Base-by-base conservation (phyloP, 202 grass and related monocot species). In the Panicum hallii region DNA sequence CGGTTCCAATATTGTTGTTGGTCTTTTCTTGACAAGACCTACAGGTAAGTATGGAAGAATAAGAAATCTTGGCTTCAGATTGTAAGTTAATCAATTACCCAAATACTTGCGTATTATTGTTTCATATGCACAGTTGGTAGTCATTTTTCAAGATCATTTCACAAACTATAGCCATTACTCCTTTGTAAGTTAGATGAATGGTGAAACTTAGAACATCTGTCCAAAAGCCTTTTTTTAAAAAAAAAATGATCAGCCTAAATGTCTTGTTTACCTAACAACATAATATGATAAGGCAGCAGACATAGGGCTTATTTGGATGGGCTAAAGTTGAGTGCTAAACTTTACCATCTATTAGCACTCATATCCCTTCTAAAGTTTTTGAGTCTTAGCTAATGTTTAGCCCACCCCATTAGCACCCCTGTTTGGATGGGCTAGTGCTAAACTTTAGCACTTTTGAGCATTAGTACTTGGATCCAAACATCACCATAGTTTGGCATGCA, bases 21-120 rank as follows among this genome's bases (percentile, higher is more conserved):
- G 88, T 97, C 95, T 75, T 94, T 97, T 87, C 57, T 93, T 9
- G 95, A 97, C 38, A 97, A 26, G 7, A 97, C 87, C 95, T 97
- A 69, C 66, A 69, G 8, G 77, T 62, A 87, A 16, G 53, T 72
- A 47, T 74, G 23, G 17, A 82, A 72, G 48, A 83, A 4, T 79
- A 60, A 42, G 12, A 67, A 45, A 61, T 53, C 23, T 38, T 65
- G 11, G 23, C 47, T 82, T 63, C 16, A 19, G 12, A 66, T 82
- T 30, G 52, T 55, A 79, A 74, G 5, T 11, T 68, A 43, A 17
- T 16, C 63, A 53, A 13, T 63, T 70, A 85, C 5, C 23, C 0
- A 15, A 26, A 47, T 16, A 71, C 48, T 48, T 14, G 1, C 10
- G 0, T 6, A 28, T 11, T 84, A 26, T 16, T 84, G 34, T 6